Percentiles rank a stretch among this genome's conserved stretches.
phyloP scores from a whole-genome alignment of 148 eudicot genomes.

The Chenopodium berlandieri region DNA sequence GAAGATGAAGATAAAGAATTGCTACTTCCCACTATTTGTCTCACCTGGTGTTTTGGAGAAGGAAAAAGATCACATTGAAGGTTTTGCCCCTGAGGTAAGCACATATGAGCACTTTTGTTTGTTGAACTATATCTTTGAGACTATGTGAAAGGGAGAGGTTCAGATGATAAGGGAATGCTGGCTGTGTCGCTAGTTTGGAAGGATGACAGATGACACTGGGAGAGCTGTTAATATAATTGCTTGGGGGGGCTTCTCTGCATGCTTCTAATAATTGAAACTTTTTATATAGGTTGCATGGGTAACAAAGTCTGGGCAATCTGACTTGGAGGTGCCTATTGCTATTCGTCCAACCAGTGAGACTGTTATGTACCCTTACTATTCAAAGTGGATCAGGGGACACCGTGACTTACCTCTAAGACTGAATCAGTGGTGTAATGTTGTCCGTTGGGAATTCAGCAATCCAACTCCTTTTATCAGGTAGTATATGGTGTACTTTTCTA shows the following conservation, averaged over 20 bases:
- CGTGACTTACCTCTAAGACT: slow-evolving; percentile 92
- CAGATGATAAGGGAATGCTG: too few relatives aligned
- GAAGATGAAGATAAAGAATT: slow-evolving; percentile 83
- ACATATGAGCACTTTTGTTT: neutral
- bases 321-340: slow-evolving; percentile 88
- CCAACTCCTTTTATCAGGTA: slow-evolving; percentile 99
- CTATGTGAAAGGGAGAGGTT: neutral
- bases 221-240: neutral
- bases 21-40: slow-evolving; percentile 94
- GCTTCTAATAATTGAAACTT: slow-evolving; percentile 4
- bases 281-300: slow-evolving; percentile 93
- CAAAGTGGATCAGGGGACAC: slow-evolving; percentile 99
- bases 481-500: neutral
- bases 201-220: neutral
- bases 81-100: slow-evolving; percentile 96
- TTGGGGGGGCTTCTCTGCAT: neutral
- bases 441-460: slow-evolving; percentile 97
- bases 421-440: slow-evolving; percentile 99
- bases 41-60: slow-evolving; percentile 73
- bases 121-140: neutral
- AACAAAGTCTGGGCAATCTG: slow-evolving; percentile 87
- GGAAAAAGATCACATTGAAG: slow-evolving; percentile 97
- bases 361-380: slow-evolving; percentile 96
- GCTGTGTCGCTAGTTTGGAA: neutral
- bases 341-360: slow-evolving; percentile 99